Conservation (phyloP, 306 rosid species). For the Citrullus amarus region DNA sequence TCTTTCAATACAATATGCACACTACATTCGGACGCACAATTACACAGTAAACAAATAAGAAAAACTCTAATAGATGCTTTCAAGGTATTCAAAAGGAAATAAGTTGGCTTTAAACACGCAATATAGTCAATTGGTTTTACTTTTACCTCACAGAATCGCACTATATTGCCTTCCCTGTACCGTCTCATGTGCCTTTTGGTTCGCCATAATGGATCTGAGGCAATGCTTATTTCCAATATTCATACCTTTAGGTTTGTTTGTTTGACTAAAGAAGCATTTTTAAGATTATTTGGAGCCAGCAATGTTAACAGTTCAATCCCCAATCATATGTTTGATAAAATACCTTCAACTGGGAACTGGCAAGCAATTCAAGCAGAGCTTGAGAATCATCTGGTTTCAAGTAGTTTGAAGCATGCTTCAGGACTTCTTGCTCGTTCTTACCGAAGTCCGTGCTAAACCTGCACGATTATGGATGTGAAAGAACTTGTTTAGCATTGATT, state of each 20-base stretch:
- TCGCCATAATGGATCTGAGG: neutral
- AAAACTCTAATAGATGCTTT: neutral
- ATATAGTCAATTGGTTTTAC: neutral
- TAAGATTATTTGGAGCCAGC: neutral
- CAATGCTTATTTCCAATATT: neutral
- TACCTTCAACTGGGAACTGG: conserved; percentile 68
- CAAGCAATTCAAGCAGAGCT: conserved; percentile 57
- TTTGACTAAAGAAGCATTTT: neutral
- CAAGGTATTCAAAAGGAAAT: neutral
- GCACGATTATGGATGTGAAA: conserved; percentile 8
- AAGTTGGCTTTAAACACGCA: neutral
- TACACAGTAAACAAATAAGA: neutral
- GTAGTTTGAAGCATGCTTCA: conserved; percentile 76
- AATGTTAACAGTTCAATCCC: conserved; percentile 52
- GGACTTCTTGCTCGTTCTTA: conserved; percentile 62
- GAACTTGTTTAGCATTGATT: neutral
- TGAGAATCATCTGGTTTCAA: conserved; percentile 53
- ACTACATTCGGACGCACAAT: neutral
- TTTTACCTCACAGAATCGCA: too few species aligned
- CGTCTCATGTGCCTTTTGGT: neutral
- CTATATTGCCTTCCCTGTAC: neutral
- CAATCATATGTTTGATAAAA: conserved; percentile 70
- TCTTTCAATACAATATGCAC: neutral
- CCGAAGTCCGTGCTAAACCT: conserved; percentile 92
- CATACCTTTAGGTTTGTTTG: neutral